Percentiles rank a stretch among this genome's conserved stretches.
Conservation (phyloP, 2,329 filamentous ascomycete genomes). For the Metarhizium brunneum region DNA sequence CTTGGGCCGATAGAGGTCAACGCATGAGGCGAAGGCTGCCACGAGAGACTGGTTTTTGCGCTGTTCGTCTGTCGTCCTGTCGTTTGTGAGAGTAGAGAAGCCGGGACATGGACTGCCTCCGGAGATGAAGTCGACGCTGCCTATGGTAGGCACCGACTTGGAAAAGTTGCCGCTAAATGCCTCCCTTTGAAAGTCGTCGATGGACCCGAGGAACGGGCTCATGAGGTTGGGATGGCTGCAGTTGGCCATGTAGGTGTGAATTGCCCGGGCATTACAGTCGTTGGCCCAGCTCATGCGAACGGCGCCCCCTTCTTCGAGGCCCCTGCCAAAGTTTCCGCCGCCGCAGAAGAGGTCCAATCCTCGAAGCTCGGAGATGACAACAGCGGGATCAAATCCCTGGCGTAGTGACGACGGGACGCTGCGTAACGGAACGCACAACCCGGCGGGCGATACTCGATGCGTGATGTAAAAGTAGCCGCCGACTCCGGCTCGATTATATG, state of each 20-base stretch:
- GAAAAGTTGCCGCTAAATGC: conserved; percentile 43
- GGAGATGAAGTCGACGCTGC: conserved; percentile 58
- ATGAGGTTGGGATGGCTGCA: conserved; percentile 27
- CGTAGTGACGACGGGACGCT: conserved; percentile 28
- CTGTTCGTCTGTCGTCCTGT: conserved; percentile 45
- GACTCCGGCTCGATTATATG: conserved; percentile 56
- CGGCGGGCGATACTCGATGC: conserved; percentile 13
- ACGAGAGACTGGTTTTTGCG: conserved; percentile 67
- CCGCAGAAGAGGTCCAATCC: conserved; percentile 71
- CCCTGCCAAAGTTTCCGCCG: conserved; percentile 67
- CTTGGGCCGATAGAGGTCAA: conserved; percentile 67
- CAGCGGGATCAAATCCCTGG: conserved; percentile 45
- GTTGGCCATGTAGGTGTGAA: conserved; percentile 70
- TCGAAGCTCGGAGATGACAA: conserved; percentile 30
- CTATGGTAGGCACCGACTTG: conserved; percentile 43
- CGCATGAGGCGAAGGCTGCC: conserved; percentile 63
- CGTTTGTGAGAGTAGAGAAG: conserved; percentile 55
- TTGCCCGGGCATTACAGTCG: conserved; percentile 53
- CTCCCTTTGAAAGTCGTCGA: conserved; percentile 55
- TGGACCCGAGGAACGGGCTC: conserved; percentile 58
- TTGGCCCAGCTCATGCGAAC: conserved; percentile 59
- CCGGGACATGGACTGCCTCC: conserved; percentile 73
- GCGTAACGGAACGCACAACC: conserved; percentile 25
- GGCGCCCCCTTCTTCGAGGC: conserved; percentile 61
- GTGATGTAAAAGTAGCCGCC: conserved; percentile 60